These are phyloP conservation scores for Flaveria ramosissima DNA, from an alignment of 129 eudicot species.

Conservation along the genomic window DNA sequence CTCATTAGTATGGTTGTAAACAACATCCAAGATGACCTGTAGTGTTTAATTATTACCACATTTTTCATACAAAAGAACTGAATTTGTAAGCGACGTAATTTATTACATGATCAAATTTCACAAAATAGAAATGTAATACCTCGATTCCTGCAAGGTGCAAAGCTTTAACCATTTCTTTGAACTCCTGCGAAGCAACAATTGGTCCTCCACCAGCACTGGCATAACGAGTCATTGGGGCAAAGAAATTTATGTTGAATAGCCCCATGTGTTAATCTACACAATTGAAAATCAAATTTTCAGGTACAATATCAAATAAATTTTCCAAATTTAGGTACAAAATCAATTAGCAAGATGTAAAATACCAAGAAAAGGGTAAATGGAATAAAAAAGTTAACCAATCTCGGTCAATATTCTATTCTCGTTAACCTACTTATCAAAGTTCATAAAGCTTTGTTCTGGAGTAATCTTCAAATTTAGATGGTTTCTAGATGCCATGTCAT, in stretches of 20 bases:
- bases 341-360: slow-evolving; percentile 12
- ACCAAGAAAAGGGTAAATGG: slow-evolving; percentile 12
- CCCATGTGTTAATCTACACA: slow-evolving; percentile 91
- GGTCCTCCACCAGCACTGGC: slow-evolving; percentile 98
- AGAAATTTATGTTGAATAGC: slow-evolving; percentile 97
- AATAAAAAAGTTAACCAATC: neutral
- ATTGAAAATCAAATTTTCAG: slow-evolving; percentile 22
- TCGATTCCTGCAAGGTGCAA: slow-evolving; percentile 92
- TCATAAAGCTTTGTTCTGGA: neutral
- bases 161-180: slow-evolving; percentile 94
- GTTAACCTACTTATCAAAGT: neutral
- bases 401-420: neutral
- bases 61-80: slow-evolving; percentile 4
- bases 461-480: neutral
- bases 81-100: neutral
- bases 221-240: slow-evolving; percentile 99
- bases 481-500: neutral
- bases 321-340: slow-evolving; percentile 17
- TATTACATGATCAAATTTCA: slow-evolving; percentile 17
- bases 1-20: slow-evolving; percentile 95
- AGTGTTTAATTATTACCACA: slow-evolving; percentile 11
- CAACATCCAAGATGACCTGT: slow-evolving; percentile 97
- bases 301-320: slow-evolving; percentile 9
- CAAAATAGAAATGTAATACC: slow-evolving; percentile 42
- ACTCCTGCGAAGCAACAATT: slow-evolving; percentile 72